A percentile compares a stretch with the other conserved stretches of the same genome.
Conservation (phyloP, 2,329 filamentous ascomycete species). For the Alternaria arbusti region DNA sequence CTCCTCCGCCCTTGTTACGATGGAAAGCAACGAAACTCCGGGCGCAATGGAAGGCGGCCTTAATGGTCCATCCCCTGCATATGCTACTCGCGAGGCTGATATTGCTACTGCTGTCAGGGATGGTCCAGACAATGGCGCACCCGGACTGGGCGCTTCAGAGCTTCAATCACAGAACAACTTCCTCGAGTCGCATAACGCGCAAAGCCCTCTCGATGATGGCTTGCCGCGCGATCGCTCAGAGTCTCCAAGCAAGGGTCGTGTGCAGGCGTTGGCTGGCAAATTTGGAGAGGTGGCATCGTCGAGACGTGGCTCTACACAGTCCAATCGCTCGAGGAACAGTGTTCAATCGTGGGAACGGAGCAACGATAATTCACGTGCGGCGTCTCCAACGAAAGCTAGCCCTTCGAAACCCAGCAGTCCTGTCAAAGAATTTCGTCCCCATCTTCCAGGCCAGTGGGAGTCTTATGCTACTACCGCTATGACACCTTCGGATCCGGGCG, state of each 20-base stretch:
- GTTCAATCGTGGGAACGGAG: slow-evolving; percentile 50
- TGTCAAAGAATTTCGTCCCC: slow-evolving; percentile 54
- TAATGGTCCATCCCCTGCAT: slow-evolving; percentile 30
- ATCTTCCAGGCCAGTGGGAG: slow-evolving; percentile 61
- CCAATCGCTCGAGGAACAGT: slow-evolving; percentile 50
- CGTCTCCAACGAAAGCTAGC: slow-evolving; percentile 38
- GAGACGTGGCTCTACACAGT: slow-evolving; percentile 55
- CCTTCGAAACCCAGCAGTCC: slow-evolving; percentile 46
- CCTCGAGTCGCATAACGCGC: slow-evolving; percentile 41
- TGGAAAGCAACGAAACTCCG: slow-evolving; percentile 45
- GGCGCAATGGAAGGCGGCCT: slow-evolving; percentile 35
- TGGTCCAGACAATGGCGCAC: slow-evolving; percentile 26
- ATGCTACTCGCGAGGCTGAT: slow-evolving; percentile 46
- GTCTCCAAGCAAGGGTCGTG: slow-evolving; percentile 58
- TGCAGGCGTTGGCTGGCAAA: slow-evolving; percentile 59
- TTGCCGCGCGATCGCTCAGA: slow-evolving; percentile 47
- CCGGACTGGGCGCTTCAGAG: slow-evolving; percentile 37
- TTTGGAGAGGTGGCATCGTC: slow-evolving; percentile 55
- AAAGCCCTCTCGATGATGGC: slow-evolving; percentile 37
- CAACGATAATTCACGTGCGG: slow-evolving; percentile 44
- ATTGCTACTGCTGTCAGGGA: slow-evolving; percentile 39
- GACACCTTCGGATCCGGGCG: slow-evolving; percentile 38
- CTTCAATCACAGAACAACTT: slow-evolving; percentile 45
- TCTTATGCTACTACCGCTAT: slow-evolving; percentile 54
- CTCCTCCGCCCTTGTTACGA: slow-evolving; percentile 56